phyloP scores from a whole-genome alignment of 331 rosid genomes.

The Dryas integrifolia region DNA sequence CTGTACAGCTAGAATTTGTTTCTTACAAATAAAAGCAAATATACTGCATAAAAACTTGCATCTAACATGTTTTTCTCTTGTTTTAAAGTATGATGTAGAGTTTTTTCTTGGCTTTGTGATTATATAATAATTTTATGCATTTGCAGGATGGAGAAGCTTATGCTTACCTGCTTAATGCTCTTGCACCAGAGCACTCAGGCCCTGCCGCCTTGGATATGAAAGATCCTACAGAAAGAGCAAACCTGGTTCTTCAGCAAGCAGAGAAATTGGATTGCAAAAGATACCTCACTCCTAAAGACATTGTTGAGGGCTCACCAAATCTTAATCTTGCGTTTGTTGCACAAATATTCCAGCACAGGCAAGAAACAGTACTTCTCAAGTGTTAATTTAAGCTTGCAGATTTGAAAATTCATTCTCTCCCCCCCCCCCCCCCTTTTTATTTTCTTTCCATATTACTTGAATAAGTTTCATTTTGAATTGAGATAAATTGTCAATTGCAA shows the following conservation, averaged over 20 bases:
- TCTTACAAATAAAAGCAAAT: constrained; percentile 7
- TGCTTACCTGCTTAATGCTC: constrained; percentile 84
- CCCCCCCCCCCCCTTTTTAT: background rate
- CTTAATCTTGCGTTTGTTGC: constrained; percentile 99
- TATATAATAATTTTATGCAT: constrained; percentile 20
- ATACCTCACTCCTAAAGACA: constrained; percentile 90
- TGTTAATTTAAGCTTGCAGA: constrained; percentile 12
- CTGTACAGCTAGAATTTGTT: background rate
- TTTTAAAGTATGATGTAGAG: background rate
- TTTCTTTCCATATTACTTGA: background rate
- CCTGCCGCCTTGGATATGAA: constrained; percentile 49
- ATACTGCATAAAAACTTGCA: background rate
- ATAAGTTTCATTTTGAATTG: no score
- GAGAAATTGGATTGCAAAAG: constrained; percentile 90
- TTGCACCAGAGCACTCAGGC: constrained; percentile 95
- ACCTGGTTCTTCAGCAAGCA: constrained; percentile 87
- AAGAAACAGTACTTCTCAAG: constrained; percentile 25
- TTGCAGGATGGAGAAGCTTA: constrained; percentile 95
- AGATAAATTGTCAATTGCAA: no score
- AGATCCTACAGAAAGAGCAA: constrained; percentile 89
- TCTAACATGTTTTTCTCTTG: constrained; percentile 11
- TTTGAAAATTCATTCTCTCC: background rate
- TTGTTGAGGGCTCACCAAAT: constrained; percentile 92
- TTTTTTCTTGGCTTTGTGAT: constrained; percentile 11
- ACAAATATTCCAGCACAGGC: constrained; percentile 97